phyloP scores from a whole-genome alignment of 768 basidiomycete species.

The Mycena indigotica region DNA sequence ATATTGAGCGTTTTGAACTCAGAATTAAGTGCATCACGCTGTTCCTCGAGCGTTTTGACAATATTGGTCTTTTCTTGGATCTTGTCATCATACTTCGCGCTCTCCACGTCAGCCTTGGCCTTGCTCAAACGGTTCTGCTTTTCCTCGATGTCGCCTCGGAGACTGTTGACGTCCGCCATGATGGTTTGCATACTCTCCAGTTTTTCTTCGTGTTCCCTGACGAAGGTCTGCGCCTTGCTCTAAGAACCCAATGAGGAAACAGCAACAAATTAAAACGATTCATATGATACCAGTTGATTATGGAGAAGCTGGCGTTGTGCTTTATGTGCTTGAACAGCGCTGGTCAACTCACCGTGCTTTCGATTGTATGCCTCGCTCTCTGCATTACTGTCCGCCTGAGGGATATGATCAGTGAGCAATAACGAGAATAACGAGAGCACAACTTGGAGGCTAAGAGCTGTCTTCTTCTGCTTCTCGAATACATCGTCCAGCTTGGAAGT shows the following conservation, averaged over 20 bases:
- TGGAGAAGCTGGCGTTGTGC: conserved; percentile 53
- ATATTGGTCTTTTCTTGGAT: conserved; percentile 56
- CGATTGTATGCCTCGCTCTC: conserved; percentile 69
- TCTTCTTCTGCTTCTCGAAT: conserved; percentile 60
- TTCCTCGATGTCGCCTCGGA: conserved; percentile 63
- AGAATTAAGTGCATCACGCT: conserved; percentile 64
- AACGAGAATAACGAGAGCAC: background rate
- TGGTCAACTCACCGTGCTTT: conserved; percentile 58
- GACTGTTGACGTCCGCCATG: background rate
- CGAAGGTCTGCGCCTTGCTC: background rate
- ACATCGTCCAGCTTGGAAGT: conserved; percentile 63
- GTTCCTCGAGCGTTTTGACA: conserved; percentile 64
- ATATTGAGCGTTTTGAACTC: conserved; percentile 73
- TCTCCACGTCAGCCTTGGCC: conserved; percentile 57
- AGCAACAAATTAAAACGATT: no score
- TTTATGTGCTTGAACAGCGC: conserved; percentile 55
- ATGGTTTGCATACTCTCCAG: background rate
- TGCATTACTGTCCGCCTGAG: conserved; percentile 53
- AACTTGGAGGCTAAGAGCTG: conserved; percentile 69
- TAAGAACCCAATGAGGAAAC: no score
- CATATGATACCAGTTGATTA: conserved; percentile 64
- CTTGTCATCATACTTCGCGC: conserved; percentile 66
- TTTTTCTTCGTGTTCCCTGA: background rate
- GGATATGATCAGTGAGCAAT: background rate
- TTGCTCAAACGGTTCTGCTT: conserved; percentile 64